Evolutionary conservation across 1,284 basidiomycete species (phyloP).

Genomic region (Phlebopus sp.): DNA sequence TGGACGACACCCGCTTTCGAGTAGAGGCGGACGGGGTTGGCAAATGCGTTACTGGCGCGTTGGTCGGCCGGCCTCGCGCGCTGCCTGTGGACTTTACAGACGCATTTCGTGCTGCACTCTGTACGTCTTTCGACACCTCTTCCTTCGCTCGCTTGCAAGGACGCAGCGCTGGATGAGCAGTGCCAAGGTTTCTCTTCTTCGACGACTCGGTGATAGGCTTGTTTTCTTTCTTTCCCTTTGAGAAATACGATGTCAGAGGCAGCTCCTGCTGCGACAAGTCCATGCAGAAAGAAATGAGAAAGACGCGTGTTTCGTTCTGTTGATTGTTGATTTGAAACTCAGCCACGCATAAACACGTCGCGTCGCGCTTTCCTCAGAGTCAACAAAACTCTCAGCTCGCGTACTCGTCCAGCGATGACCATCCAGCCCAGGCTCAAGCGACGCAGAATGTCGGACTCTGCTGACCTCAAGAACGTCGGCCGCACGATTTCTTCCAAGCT

Average conservation of each 20-base stretch:
- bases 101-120: constrained; percentile 1
- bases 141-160: constrained; percentile 21
- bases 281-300: constrained; percentile 17
- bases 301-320: neutral
- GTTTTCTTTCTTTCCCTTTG: constrained; percentile 9
- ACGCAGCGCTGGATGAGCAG: constrained; percentile 4
- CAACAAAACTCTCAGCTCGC: neutral
- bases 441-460: constrained; percentile 49
- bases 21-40: constrained; percentile 22
- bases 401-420: constrained; percentile 25
- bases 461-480: constrained; percentile 15
- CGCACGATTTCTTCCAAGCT: constrained; percentile 51
- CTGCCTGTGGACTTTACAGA: neutral
- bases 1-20: constrained; percentile 14
- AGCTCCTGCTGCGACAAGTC: constrained; percentile 34
- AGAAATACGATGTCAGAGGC: constrained; percentile 28
- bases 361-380: constrained; percentile 32
- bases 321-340: constrained; percentile 40
- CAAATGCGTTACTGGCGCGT: constrained; percentile 16
- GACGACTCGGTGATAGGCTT: neutral
- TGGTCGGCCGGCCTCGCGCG: constrained; percentile 3
- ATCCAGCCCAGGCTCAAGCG: constrained; percentile 49
- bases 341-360: constrained; percentile 20
- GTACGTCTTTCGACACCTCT: neutral
- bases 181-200: constrained; percentile 7